Evolutionary conservation across 805 yeast species (phyloP).

Genomic region (Starmerella vitae): DNA sequence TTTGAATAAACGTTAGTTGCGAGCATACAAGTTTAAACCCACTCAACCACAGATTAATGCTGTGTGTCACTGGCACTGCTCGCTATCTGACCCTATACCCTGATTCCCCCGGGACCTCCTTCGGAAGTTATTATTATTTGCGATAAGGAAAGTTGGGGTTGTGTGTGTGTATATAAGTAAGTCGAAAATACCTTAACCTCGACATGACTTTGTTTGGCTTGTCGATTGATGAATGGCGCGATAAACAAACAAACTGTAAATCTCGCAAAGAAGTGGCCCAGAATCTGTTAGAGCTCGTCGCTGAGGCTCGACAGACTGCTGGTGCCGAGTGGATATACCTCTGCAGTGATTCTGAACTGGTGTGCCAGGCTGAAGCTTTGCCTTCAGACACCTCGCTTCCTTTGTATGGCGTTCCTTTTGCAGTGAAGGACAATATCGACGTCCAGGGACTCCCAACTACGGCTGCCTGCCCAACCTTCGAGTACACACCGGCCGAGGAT

Average conservation of each 20-base stretch:
- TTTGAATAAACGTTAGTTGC: no score
- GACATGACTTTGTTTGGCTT: conserved; percentile 10
- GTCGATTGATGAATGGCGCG: conserved; percentile 15
- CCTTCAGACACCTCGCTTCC: conserved; percentile 30
- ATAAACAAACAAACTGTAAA: conserved; percentile 4
- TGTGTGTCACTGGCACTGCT: no score
- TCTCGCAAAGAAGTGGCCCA: conserved; percentile 4
- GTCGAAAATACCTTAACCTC: neutral
- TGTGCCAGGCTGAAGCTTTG: conserved; percentile 65
- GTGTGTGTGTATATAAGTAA: neutral
- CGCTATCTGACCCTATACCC: no score
- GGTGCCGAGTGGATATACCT: conserved; percentile 79
- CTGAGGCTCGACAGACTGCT: neutral
- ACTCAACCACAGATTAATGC: no score
- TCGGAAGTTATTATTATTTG: no score
- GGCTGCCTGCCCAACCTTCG: conserved; percentile 85
- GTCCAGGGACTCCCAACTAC: conserved; percentile 73
- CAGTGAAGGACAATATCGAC: conserved; percentile 90
- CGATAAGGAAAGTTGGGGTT: neutral
- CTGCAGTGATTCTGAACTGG: conserved; percentile 46
- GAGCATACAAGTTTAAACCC: no score
- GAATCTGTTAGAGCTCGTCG: conserved; percentile 7
- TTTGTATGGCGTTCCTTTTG: conserved; percentile 88
- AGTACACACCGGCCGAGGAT: conserved; percentile 55
- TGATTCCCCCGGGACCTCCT: no score